Conservation (phyloP, 345 rosid species). For the Trapa bicornis region DNA sequence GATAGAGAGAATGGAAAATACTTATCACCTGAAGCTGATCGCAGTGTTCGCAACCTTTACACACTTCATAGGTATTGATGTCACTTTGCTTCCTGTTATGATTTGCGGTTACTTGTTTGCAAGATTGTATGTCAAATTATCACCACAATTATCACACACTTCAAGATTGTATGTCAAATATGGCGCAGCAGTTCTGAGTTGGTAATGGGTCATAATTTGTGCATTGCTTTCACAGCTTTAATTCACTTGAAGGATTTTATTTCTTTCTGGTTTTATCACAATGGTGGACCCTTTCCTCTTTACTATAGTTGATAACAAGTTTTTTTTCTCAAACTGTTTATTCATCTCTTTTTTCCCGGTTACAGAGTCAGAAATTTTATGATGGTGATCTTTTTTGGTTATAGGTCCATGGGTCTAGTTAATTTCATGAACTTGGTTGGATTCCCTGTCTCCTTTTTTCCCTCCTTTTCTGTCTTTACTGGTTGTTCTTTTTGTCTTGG, state of each 20-base stretch:
- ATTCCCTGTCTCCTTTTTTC: not conserved
- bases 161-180: not conserved
- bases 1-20: slow-evolving; percentile 37
- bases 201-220: not conserved
- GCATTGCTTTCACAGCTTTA: not conserved
- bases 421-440: not conserved
- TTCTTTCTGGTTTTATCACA: not conserved
- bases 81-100: not conserved
- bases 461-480: not conserved
- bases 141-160: too few species aligned
- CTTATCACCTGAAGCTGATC: slow-evolving; percentile 35
- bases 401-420: not conserved
- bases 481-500: too few species aligned
- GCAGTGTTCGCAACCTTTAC: slow-evolving; percentile 34
- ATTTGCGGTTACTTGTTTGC: not conserved
- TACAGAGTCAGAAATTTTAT: not conserved
- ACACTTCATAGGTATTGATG: slow-evolving; percentile 32
- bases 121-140: not conserved
- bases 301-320: not conserved
- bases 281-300: not conserved
- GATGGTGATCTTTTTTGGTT: not conserved
- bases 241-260: not conserved
- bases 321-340: not conserved
- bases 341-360: not conserved
- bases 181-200: not conserved